Conservation (phyloP, 495 filamentous ascomycete genomes). For the Podospora tetraspora region DNA sequence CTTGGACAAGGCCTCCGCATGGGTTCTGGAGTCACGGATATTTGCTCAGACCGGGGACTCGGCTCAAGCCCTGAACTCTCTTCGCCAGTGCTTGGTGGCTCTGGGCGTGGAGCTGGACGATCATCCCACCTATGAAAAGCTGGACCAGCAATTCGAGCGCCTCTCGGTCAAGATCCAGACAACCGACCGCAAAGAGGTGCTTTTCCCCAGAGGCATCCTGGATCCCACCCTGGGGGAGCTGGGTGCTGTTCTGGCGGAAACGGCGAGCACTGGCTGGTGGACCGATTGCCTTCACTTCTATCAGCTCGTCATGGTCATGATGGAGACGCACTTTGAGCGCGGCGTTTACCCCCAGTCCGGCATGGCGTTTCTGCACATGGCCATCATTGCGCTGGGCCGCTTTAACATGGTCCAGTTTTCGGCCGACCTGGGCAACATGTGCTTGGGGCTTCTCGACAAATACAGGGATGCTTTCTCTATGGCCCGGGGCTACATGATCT, state of each 20-base stretch:
- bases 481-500: constrained; percentile 65
- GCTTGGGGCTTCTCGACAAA: constrained; percentile 59
- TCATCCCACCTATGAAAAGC: constrained; percentile 65
- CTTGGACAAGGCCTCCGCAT: constrained; percentile 71
- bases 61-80: constrained; percentile 56
- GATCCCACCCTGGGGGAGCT: constrained; percentile 58
- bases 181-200: constrained; percentile 51
- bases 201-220: constrained; percentile 45
- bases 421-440: constrained; percentile 56
- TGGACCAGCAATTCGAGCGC: constrained; percentile 63
- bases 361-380: constrained; percentile 69
- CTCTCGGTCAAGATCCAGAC: constrained; percentile 54
- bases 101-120: constrained; percentile 60
- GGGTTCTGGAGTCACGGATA: constrained; percentile 71
- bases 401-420: constrained; percentile 70
- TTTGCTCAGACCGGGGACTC: constrained; percentile 68
- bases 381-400: constrained; percentile 65
- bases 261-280: constrained; percentile 79
- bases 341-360: constrained; percentile 70
- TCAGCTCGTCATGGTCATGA: constrained; percentile 63
- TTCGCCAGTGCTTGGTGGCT: constrained; percentile 63
- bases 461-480: constrained; percentile 64
- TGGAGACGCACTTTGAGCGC: constrained; percentile 59
- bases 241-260: constrained; percentile 70
- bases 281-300: constrained; percentile 70